These are phyloP conservation scores for Aureobasidium sp. DNA, from an alignment of 2,329 filamentous ascomycete genomes.

Conservation along the genomic window DNA sequence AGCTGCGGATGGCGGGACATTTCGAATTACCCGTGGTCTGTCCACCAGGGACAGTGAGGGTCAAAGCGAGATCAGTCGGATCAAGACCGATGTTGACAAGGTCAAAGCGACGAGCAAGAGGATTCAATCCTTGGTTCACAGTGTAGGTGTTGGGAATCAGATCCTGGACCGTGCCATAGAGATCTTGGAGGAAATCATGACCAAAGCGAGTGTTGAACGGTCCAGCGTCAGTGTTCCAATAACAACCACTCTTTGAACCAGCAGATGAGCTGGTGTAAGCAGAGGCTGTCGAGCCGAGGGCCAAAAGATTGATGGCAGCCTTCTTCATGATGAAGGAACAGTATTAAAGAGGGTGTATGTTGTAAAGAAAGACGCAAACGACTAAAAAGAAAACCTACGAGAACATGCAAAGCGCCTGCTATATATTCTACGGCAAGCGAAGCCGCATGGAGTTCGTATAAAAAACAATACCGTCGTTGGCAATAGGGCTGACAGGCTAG, in stretches of 20 bases:
- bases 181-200: neutral
- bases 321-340: conserved; percentile 1
- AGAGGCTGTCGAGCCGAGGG: neutral
- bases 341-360: neutral
- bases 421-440: neutral
- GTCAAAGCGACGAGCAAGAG: conserved; percentile 15
- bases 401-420: neutral
- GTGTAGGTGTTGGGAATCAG: conserved; percentile 16
- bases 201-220: conserved; percentile 13
- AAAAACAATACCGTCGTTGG: conserved; percentile 9
- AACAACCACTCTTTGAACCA: conserved; percentile 7
- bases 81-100: conserved; percentile 15
- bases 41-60: conserved; percentile 16
- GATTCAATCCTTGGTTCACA: conserved; percentile 5
- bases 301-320: conserved; percentile 3
- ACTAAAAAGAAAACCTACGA: neutral
- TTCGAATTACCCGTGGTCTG: neutral
- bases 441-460: neutral
- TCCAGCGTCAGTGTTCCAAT: conserved; percentile 8
- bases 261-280: conserved; percentile 3
- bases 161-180: neutral
- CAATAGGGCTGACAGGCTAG: neutral
- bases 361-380: neutral
- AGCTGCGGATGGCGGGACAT: neutral
- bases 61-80: neutral